Conservation (phyloP, 1,284 basidiomycete species). For the Flammula alnicola region DNA sequence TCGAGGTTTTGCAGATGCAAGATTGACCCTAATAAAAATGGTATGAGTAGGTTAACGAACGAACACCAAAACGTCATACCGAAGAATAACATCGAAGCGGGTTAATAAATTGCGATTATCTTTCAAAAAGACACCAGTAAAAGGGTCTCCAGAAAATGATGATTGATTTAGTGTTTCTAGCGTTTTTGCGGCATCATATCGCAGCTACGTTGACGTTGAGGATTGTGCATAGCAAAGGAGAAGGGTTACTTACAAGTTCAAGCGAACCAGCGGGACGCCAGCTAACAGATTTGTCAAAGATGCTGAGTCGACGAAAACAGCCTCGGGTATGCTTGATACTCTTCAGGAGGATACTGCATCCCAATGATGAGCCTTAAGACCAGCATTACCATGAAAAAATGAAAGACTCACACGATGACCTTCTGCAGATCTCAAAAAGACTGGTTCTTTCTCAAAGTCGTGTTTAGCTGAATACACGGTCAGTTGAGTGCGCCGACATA, state of each 20-base stretch:
- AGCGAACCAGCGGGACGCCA: constrained; percentile 74
- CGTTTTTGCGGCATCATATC: constrained; percentile 76
- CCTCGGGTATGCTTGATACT: constrained; percentile 54
- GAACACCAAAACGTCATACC: constrained; percentile 42
- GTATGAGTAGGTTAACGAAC: not conserved
- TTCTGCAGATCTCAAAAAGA: constrained; percentile 63
- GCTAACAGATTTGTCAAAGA: constrained; percentile 85
- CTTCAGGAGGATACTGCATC: constrained; percentile 56
- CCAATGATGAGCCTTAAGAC: constrained; percentile 3
- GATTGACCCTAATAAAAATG: constrained; percentile 56
- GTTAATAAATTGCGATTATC: constrained; percentile 65
- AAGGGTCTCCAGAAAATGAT: constrained; percentile 63
- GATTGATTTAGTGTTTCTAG: constrained; percentile 62
- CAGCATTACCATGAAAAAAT: not conserved
- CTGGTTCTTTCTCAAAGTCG: constrained; percentile 64
- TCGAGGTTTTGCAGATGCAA: constrained; percentile 55
- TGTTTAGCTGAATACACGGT: constrained; percentile 81
- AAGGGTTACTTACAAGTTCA: constrained; percentile 58
- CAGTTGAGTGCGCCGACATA: not conserved
- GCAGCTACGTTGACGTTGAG: constrained; percentile 53
- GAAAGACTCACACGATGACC: constrained; percentile 51
- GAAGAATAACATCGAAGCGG: constrained; percentile 69
- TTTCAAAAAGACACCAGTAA: constrained; percentile 75
- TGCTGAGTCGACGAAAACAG: constrained; percentile 81
- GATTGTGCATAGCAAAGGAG: not conserved